phyloP scores from a whole-genome alignment of 164 flowering plant genomes.

The Dillenia turbinata region DNA sequence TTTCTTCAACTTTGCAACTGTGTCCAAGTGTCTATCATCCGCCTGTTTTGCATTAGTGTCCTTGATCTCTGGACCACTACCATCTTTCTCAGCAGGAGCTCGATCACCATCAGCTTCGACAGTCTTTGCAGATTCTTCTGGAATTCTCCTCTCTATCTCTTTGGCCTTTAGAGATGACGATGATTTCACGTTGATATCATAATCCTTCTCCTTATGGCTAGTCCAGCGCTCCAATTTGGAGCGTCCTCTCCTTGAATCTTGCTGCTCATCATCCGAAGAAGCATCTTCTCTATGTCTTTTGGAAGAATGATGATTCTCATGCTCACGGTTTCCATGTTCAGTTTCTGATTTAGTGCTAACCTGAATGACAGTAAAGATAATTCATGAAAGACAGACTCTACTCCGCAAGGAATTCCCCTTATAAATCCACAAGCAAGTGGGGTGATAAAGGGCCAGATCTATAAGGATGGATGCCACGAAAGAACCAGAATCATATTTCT shows the following conservation, averaged over 20 bases:
- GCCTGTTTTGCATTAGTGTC: constrained; percentile 27
- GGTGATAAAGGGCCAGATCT: too few species aligned
- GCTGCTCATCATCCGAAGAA: constrained; percentile 70
- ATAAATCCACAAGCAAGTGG: constrained; percentile 2
- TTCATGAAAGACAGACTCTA: constrained; percentile 10
- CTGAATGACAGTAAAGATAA: constrained; percentile 20
- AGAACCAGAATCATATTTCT: too few species aligned
- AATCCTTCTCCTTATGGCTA: constrained; percentile 82
- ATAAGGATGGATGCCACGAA: too few species aligned
- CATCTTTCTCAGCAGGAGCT: constrained; percentile 36
- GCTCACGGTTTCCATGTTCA: constrained; percentile 27
- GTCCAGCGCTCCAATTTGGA: constrained; percentile 91
- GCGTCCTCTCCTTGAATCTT: constrained; percentile 65
- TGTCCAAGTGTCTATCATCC: constrained; percentile 81
- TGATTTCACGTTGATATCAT: constrained; percentile 25
- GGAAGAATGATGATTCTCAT: constrained; percentile 28
- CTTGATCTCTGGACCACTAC: constrained; percentile 30
- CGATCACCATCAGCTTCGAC: constrained; percentile 33
- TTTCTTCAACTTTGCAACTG: constrained; percentile 88
- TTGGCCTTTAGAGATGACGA: constrained; percentile 41
- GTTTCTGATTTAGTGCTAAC: constrained; percentile 24
- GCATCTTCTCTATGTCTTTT: constrained; percentile 58
- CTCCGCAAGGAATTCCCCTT: neutral
- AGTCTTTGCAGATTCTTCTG: constrained; percentile 32
- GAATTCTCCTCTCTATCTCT: constrained; percentile 34